A percentile compares a stretch with the other conserved stretches of the same genome.
Conservation (phyloP, 2,329 filamentous ascomycete species). For the Aureobasidium sp. region DNA sequence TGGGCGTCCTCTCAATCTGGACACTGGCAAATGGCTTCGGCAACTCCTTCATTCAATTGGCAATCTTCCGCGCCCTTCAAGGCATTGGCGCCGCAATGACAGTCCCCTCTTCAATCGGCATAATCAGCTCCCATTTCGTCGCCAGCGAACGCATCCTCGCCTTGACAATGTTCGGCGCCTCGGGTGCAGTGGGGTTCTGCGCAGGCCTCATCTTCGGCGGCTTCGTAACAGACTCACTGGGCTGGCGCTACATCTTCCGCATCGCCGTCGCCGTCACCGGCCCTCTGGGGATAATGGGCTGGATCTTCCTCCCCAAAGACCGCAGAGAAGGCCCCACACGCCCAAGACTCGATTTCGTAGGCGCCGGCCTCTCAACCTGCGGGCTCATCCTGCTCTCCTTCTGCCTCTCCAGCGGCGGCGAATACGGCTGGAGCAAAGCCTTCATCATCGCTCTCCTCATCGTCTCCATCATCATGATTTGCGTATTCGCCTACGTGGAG, state of each 20-base stretch:
- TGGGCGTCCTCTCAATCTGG: conserved; percentile 25
- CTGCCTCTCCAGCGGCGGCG: conserved; percentile 39
- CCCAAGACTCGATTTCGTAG: conserved; percentile 37
- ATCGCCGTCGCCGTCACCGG: conserved; percentile 22
- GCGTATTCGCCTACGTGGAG: conserved; percentile 35
- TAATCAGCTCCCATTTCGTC: conserved; percentile 37
- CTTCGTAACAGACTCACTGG: conserved; percentile 40
- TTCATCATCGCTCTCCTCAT: conserved; percentile 40
- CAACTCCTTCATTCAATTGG: conserved; percentile 37
- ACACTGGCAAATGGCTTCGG: conserved; percentile 28
- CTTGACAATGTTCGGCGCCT: conserved; percentile 18
- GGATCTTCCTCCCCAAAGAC: conserved; percentile 37
- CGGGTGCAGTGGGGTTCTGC: conserved; percentile 41
- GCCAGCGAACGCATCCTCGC: conserved; percentile 40
- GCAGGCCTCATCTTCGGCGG: conserved; percentile 47
- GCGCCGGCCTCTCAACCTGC: conserved; percentile 36
- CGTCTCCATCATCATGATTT: conserved; percentile 33
- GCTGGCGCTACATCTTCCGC: conserved; percentile 46
- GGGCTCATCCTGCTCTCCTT: conserved; percentile 41
- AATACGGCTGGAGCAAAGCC: conserved; percentile 41
- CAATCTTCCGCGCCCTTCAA: conserved; percentile 41
- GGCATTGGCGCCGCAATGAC: conserved; percentile 43
- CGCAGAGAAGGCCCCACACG: conserved; percentile 28
- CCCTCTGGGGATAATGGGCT: conserved; percentile 19
- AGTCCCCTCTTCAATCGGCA: conserved; percentile 41